A percentile compares a stretch with the other conserved stretches of the same genome.
phyloP scores from a whole-genome alignment of 257 asterid genomes.

The Henckelia pumila region DNA sequence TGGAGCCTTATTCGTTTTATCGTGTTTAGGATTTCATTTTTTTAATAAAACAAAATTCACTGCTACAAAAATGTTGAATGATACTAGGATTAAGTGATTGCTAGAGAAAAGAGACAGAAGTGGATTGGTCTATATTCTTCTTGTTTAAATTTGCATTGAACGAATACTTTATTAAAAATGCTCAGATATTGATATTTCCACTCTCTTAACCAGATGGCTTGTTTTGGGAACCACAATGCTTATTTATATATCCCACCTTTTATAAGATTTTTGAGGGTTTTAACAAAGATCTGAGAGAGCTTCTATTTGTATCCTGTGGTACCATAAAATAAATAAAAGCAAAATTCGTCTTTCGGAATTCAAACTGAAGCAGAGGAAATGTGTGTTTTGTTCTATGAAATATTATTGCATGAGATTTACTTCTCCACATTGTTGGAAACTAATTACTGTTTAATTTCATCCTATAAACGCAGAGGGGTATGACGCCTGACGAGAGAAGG shows the following conservation, averaged over 20 bases:
- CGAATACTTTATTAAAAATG: conserved; percentile 13
- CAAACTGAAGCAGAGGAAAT: conserved; percentile 1
- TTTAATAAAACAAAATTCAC: conserved; percentile 5
- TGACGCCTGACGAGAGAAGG: conserved; percentile 67
- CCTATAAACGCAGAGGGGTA: conserved; percentile 61
- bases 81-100: background rate
- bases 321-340: background rate
- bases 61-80: background rate
- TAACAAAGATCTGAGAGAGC: background rate
- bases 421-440: conserved; percentile 14
- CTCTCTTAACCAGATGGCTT: background rate
- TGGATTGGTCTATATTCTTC: background rate
- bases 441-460: conserved; percentile 15
- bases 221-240: conserved; percentile 1
- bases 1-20: background rate
- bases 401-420: conserved; percentile 12
- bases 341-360: conserved; percentile 4
- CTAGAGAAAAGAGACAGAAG: conserved; percentile 11
- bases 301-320: conserved; percentile 12
- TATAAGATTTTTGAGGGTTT: conserved; percentile 1
- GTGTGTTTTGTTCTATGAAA: conserved; percentile 13
- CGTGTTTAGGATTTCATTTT: background rate
- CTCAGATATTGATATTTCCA: background rate
- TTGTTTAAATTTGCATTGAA: conserved; percentile 10
- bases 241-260: conserved; percentile 4